Evolutionary conservation across 306 rosid species (phyloP), one percentile per base, ranked within the genome.

Genomic region (Bauhinia variegata): DNA sequence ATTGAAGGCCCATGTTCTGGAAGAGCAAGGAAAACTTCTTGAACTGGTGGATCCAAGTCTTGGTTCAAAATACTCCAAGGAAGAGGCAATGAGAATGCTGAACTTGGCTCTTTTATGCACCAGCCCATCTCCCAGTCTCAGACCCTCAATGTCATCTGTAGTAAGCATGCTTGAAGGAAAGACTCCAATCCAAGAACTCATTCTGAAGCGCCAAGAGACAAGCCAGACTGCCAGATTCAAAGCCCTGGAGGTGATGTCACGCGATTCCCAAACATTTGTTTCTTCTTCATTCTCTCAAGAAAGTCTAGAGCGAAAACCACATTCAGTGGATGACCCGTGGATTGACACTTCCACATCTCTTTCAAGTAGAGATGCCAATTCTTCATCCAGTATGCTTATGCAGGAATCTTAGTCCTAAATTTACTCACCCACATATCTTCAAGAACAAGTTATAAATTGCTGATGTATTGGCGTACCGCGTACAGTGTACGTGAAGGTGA

Each of bases 141-240:
- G 98, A 41, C 96, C 96, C 57, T 39, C 89, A 42, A 92, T 92
- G 98, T 84, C 96, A 46, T 80, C 91, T 0, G 92, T 86, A 8
- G 91, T 89, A 68, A 77, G 92, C 51, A 92, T 92, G 98, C 91
- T 92, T 14, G 96, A 89, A 68, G 96, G 96, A 2, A 82, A 84
- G 23, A 78, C 52, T 23, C 85, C 88, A 3, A 71, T 84, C 18
- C 81, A 88, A 75, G 84, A 82, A 31, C 85, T 86, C 4, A 71
- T 77, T 12, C 60, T 79, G 63, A 84, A 70, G 77, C 81, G 79
- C 36, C 46, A 68, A 28, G 55, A 83, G 7, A 23, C 53, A 12
- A 54, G 54, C 6, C 70, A 44, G 41, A 87, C 60, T 17, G 84
- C 79, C 54, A 81, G 85, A 69, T 91, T 91, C 57, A 88, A 84